A percentile compares a stretch with the other conserved stretches of the same genome.
phyloP scores from a whole-genome alignment of 768 basidiomycete species.

The Heimioporus sp. region DNA sequence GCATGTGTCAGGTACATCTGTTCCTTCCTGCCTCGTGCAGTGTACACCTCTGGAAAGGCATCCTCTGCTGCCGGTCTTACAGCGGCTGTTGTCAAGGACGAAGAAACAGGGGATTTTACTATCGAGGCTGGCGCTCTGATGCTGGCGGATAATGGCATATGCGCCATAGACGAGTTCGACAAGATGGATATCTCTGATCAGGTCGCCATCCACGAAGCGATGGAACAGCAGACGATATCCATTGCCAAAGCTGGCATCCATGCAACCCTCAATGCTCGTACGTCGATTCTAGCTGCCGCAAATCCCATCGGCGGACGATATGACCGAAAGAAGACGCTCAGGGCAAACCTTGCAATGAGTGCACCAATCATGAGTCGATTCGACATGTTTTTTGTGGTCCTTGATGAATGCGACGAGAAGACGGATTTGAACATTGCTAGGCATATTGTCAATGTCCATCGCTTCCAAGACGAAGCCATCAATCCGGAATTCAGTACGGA shows the following conservation, averaged over 20 bases:
- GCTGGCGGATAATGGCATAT: constrained; percentile 99
- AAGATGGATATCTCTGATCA: constrained; percentile 99
- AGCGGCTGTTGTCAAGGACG: constrained; percentile 96
- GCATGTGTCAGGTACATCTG: constrained; percentile 77
- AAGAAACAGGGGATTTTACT: constrained; percentile 98
- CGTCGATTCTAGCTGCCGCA: constrained; percentile 95
- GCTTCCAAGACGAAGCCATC: constrained; percentile 92
- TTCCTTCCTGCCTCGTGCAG: constrained; percentile 95
- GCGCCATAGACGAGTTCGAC: constrained; percentile 99
- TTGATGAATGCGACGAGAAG: constrained; percentile 94
- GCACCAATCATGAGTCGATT: constrained; percentile 99
- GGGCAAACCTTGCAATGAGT: constrained; percentile 95
- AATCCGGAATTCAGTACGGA: constrained; percentile 97
- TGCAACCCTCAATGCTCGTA: constrained; percentile 95
- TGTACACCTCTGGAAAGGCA: constrained; percentile 99
- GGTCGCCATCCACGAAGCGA: constrained; percentile 99
- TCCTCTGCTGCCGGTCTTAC: constrained; percentile 99
- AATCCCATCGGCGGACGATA: constrained; percentile 98
- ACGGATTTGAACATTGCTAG: constrained; percentile 91
- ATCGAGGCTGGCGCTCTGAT: constrained; percentile 99
- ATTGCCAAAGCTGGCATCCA: constrained; percentile 99
- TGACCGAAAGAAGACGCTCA: constrained; percentile 87
- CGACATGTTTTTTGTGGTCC: constrained; percentile 96
- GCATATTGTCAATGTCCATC: constrained; percentile 97
- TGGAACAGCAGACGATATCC: constrained; percentile 99